Conservation (phyloP, 768 basidiomycete species). For the Hericium erinaceus region DNA sequence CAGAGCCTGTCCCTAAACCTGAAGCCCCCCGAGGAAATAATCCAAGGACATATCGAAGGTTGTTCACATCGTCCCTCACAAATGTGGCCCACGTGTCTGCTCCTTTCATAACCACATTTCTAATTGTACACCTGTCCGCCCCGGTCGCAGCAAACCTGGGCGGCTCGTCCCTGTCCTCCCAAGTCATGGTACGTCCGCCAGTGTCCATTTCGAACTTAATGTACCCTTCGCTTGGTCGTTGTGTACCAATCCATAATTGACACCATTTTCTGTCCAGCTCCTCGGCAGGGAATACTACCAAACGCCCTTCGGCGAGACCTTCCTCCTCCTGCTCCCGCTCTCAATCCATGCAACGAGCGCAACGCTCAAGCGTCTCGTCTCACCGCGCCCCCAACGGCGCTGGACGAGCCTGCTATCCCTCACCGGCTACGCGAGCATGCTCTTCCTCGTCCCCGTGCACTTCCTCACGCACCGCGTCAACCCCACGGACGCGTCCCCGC, state of each 20-base stretch:
- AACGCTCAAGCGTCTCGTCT: constrained; percentile 47
- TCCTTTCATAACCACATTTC: constrained; percentile 70
- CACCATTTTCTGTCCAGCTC: constrained; percentile 33
- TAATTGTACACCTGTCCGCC: constrained; percentile 71
- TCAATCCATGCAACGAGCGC: constrained; percentile 52
- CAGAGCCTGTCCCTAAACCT: too few species aligned
- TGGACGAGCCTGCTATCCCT: constrained; percentile 39
- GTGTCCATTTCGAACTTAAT: background rate
- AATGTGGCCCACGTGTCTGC: constrained; percentile 57
- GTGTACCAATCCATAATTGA: background rate
- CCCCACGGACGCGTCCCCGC: constrained; percentile 36
- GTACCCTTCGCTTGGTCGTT: background rate
- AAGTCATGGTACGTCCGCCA: background rate
- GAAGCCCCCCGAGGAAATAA: too few species aligned
- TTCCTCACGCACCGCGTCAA: constrained; percentile 54
- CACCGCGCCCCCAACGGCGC: constrained; percentile 27
- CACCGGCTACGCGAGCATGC: constrained; percentile 52
- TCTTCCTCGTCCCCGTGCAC: constrained; percentile 61
- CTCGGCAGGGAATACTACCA: constrained; percentile 85
- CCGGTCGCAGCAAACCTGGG: constrained; percentile 61
- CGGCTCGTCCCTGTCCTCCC: constrained; percentile 1
- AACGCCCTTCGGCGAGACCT: constrained; percentile 54
- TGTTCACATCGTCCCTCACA: constrained; percentile 31
- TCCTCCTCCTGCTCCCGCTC: constrained; percentile 62
- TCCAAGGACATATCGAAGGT: background rate